Evolutionary conservation across 2,329 filamentous ascomycete species (phyloP), one percentile per base, ranked within the genome.

Genomic region (Chaetomium strumarium): DNA sequence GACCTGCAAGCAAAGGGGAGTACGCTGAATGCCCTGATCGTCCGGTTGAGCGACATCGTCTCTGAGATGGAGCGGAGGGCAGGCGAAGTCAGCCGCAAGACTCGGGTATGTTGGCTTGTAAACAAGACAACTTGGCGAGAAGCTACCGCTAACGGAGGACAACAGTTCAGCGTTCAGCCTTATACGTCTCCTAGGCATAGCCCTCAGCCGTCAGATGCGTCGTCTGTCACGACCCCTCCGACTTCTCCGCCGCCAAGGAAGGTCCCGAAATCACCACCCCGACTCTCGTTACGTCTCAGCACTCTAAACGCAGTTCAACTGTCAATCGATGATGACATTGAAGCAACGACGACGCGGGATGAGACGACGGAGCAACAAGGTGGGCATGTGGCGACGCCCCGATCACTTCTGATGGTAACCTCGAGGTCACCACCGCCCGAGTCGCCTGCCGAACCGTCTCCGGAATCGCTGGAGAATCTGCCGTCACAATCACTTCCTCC

Each of bases 61-160:
- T 81, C 83, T 14, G 89, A 96, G 67, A 95, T 96, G 77, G 85
- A 95, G 66, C 84, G 83, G 66, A 84, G 88, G 64, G 90, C 90
- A 41, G 90, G 87, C 16, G 83, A 89, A 64, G 86, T 92, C 39
- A 95, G 88, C 72, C 81, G 89, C 49, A 84, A 84, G 65, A 87
- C 83, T 65, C 81, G 82, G 75, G 86, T 88, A 77, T 71, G 83
- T 49, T n/a, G 19, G 9, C 51, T 38, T 12, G 24, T 12, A n/a
- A 8, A 20, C 17, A 16, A 7, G 19, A 20, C 4, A 24, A 24
- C 7, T 24, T 24, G 42, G 31, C 2, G 24, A 11, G 16, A 30
- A 31, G 44, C 36, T 11, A 46, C 52, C 53, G n/a, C 52, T 37
- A 38, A 43, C 12, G 30, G 38, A 41, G 11, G 36, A 64, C 60